phyloP scores from a whole-genome alignment of 1,284 basidiomycete genomes.

The Salmacisia buchloeana region DNA sequence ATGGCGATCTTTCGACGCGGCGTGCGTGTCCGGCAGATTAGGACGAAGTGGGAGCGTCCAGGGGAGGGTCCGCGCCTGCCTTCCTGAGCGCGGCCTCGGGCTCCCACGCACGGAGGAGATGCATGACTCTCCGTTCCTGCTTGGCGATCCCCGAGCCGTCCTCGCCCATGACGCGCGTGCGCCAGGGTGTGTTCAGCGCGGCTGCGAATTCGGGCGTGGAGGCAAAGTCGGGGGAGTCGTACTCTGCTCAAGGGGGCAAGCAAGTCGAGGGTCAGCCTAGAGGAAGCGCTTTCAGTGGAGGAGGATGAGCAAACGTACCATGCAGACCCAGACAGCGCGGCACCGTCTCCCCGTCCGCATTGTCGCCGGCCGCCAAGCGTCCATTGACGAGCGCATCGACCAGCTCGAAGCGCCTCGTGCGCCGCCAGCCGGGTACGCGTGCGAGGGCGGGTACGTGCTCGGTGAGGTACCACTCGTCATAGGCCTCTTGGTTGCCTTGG shows the following conservation, averaged over 20 bases:
- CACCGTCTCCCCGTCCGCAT: constrained; percentile 16
- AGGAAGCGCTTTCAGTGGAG: neutral
- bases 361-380: constrained; percentile 9
- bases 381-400: constrained; percentile 28
- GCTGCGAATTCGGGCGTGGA: constrained; percentile 21
- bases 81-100: constrained; percentile 16
- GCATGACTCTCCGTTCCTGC: constrained; percentile 31
- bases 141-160: constrained; percentile 14
- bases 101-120: constrained; percentile 35
- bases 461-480: constrained; percentile 32
- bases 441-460: constrained; percentile 29
- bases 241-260: constrained; percentile 15
- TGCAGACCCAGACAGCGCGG: constrained; percentile 27
- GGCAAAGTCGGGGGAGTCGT: constrained; percentile 14
- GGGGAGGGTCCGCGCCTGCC: neutral
- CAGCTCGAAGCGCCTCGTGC: constrained; percentile 33
- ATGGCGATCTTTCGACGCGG: too few species aligned
- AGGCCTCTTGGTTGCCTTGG: constrained; percentile 17
- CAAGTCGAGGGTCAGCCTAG: neutral
- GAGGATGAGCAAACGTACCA: constrained; percentile 17
- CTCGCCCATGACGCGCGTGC: constrained; percentile 18
- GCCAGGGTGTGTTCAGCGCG: constrained; percentile 24
- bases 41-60: too few species aligned
- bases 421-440: constrained; percentile 34
- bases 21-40: too few species aligned